Evolutionary conservation across 345 rosid genomes (phyloP).

Genomic region (Abelmoschus esculentus): DNA sequence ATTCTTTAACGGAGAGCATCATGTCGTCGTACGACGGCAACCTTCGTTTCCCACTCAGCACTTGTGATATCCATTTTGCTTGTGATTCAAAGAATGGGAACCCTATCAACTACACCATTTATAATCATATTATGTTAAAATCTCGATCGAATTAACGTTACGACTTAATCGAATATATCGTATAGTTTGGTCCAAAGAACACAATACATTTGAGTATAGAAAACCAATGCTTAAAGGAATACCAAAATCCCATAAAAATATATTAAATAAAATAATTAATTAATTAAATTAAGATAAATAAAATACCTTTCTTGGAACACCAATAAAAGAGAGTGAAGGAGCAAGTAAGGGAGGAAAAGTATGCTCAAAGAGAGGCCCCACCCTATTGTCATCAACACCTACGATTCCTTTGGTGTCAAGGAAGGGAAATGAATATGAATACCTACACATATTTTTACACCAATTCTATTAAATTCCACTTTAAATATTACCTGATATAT

Average conservation of each 20-base stretch:
- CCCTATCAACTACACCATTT: conserved; percentile 64
- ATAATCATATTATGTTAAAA: no score
- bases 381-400: conserved; percentile 82
- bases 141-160: no score
- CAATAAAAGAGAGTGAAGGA: conserved; percentile 81
- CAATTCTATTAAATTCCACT: not conserved
- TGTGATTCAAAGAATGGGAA: conserved; percentile 93
- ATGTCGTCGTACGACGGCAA: conserved; percentile 66
- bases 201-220: not conserved
- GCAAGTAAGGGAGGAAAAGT: conserved; percentile 91
- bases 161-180: no score
- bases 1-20: conserved; percentile 60
- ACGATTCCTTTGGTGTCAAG: conserved; percentile 96
- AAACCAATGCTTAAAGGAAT: not conserved
- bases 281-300: not conserved
- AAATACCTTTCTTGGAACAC: conserved; percentile 82
- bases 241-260: not conserved
- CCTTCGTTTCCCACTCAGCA: conserved; percentile 66
- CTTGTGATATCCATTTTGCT: conserved; percentile 86
- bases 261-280: not conserved
- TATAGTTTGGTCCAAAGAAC: not conserved
- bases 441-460: conserved; percentile 39
- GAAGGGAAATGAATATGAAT: conserved; percentile 77
- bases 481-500: no score
- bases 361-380: conserved; percentile 89